Base-by-base conservation (phyloP, 768 basidiomycete genomes). In the Naganishia randhawae region DNA sequence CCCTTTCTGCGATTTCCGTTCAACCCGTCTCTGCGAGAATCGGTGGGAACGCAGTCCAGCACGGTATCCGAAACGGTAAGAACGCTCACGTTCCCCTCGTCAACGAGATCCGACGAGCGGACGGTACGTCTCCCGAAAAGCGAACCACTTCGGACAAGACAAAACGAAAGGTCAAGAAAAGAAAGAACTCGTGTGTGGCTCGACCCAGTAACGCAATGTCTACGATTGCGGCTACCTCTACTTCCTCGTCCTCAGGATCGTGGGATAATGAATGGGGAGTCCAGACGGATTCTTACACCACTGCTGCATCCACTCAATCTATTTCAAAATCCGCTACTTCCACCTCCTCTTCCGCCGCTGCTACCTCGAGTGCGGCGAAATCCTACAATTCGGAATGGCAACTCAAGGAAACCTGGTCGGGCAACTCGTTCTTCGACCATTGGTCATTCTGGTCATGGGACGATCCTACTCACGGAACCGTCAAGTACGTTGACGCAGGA, bases 381-480 rank as follows among this genome's bases (percentile, higher is more conserved):
- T 37, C 71, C 41, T 74, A 67, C 53, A 66, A 67, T 62, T 73
- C 71, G 19, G 61, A 63, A 33, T 76, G 75, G 73, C 63, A 39
- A 55, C 71, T 72, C 48, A 73, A 67, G n/a, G 66, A 69, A 42
- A 64, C 54, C 16, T 73, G 69, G 66, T 50, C 41, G 22, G 53
- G 71, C 17, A 53, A 80, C 54, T 83, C 82, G 48, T 96, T 96
- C 82, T 95, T 93, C 70, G 82, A 89, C 74, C 88, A 87, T 53
- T 94, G 89, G 88, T 76, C 85, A 73, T 95, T 94, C 73, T 82
- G 80, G 80, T 69, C 57, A 39, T 78, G 69, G 54, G 72, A 81
- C 11, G 92, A 95, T 82, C 91, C 92, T 5, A 96, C 92, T 0
- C 80, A 81, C 87, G 80, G 81, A n/a, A 78, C 76, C 13, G 89